Percentiles rank a stretch among this genome's conserved stretches.
phyloP scores from a whole-genome alignment of 1,284 basidiomycete genomes.

The Coniophora puteana region DNA sequence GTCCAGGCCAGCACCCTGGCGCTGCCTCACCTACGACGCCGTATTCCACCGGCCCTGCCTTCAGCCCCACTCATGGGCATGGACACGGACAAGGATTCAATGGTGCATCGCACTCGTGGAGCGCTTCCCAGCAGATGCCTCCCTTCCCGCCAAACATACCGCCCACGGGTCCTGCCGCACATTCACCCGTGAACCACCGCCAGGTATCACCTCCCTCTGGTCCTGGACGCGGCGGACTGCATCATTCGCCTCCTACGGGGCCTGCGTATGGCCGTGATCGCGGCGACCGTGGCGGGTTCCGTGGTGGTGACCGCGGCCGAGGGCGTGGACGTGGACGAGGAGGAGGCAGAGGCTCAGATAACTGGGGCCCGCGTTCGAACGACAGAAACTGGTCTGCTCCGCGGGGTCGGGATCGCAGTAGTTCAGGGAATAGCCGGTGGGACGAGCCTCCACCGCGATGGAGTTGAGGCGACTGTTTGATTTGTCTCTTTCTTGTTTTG shows the following conservation, averaged over 20 bases:
- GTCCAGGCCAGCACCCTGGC: too few species aligned
- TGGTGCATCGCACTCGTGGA: too few species aligned
- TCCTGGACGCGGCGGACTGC: neutral
- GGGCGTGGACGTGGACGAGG: conserved; percentile 33
- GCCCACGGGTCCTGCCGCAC: conserved; percentile 16
- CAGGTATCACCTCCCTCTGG: conserved; percentile 9
- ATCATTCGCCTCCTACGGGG: conserved; percentile 2
- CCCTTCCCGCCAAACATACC: conserved; percentile 16
- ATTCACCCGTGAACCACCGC: conserved; percentile 18
- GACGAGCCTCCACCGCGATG: conserved; percentile 21
- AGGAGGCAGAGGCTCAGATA: conserved; percentile 36
- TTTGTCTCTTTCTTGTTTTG: conserved; percentile 6
- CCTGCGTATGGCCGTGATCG: conserved; percentile 7
- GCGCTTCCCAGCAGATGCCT: too few species aligned
- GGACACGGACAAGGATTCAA: too few species aligned
- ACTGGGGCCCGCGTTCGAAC: conserved; percentile 33
- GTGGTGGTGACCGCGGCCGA: conserved; percentile 25
- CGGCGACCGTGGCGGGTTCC: conserved; percentile 21
- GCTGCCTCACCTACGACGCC: too few species aligned
- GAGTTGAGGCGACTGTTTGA: conserved; percentile 18
- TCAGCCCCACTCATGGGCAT: too few species aligned
- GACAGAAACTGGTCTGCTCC: conserved; percentile 61
- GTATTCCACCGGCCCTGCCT: too few species aligned
- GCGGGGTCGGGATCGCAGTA: conserved; percentile 25
- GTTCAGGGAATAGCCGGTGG: conserved; percentile 22